phyloP scores from a whole-genome alignment of 1,284 basidiomycete species.

The Ceratobasidium sp. region DNA sequence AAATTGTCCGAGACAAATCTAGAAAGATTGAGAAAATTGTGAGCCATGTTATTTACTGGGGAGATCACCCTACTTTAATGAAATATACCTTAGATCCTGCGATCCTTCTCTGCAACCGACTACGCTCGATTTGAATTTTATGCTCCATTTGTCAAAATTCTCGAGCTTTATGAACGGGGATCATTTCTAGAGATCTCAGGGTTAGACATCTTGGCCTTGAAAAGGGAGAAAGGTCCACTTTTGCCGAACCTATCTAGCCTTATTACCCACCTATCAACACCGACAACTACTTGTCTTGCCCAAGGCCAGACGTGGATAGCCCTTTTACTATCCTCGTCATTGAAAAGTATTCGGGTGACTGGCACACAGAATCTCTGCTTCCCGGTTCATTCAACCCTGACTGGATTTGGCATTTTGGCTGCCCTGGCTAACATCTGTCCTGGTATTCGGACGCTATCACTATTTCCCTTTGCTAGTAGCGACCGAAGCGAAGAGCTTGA shows the following conservation, averaged over 20 bases:
- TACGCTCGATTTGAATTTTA: constrained; percentile 7
- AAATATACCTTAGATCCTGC: neutral
- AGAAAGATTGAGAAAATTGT: neutral
- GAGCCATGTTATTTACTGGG: neutral
- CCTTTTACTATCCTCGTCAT: neutral
- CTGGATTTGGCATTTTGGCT: too few relatives aligned
- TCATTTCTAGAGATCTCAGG: neutral
- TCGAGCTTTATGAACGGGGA: neutral
- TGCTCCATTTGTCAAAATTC: neutral
- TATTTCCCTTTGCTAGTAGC: too few relatives aligned
- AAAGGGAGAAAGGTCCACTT: neutral
- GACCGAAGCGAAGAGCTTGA: too few relatives aligned
- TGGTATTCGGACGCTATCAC: too few relatives aligned
- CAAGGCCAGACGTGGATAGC: neutral
- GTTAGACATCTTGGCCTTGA: too few relatives aligned
- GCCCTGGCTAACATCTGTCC: too few relatives aligned
- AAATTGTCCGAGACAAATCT: neutral
- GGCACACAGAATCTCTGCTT: too few relatives aligned
- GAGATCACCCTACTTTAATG: neutral
- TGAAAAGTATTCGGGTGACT: neutral
- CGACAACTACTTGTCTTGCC: neutral
- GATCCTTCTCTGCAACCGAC: neutral
- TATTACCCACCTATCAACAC: neutral
- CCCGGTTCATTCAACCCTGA: too few relatives aligned
- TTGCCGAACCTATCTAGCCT: neutral